Evolutionary conservation across 2,329 filamentous ascomycete species (phyloP), one percentile per base, ranked within the genome.

Genomic region (Pseudogymnoascus sp.): DNA sequence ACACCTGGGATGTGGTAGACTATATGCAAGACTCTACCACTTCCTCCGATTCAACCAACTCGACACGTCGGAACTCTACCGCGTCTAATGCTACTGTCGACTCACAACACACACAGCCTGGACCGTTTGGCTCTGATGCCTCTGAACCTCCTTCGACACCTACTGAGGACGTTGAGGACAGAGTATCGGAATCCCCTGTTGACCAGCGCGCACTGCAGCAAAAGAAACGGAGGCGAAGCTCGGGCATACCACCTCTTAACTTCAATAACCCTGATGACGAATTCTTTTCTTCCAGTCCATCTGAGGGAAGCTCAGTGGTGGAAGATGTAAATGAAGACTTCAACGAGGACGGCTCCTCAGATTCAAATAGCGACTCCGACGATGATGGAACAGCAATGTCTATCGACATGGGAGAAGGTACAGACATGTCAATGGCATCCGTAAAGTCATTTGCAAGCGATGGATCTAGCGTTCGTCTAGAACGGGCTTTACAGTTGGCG

Each of bases 1-100:
- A 99, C 72, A 99, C 94, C 0, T 97, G 96, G 81, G 92, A 97
- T 70, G 92, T 72, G 94, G 84, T 97, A 47, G 93, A 97, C 70
- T 89, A 92, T 64, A 82, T 86, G 71, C 91, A 92, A 70, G 92
- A 97, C 71, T 90, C 90, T 18, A 95, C 91, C 1, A 89, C 87
- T 12, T 86, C 85, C 9, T 87, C 85, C 6, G 81, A 82, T 6
- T 88, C 89, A 0, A 88, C 86, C 0, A 89, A 93, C 65, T 85
- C 86, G 9, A 90, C 89, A 11, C 79, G 90, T 67, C 82, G 89
- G 64, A 84, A 86, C 59, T 94, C 91, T 3, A 83, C 82, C 12
- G 64, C 63, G n/a, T 64, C 70, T 18, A 65, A 64, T 41, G 65
- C 60, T 2, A 63, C 65, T n/a, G 60, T 64, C 9, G 65, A 59